Evolutionary conservation across 2,329 filamentous ascomycete species (phyloP), one percentile per base, ranked within the genome.

Genomic region (Penicillium freii): DNA sequence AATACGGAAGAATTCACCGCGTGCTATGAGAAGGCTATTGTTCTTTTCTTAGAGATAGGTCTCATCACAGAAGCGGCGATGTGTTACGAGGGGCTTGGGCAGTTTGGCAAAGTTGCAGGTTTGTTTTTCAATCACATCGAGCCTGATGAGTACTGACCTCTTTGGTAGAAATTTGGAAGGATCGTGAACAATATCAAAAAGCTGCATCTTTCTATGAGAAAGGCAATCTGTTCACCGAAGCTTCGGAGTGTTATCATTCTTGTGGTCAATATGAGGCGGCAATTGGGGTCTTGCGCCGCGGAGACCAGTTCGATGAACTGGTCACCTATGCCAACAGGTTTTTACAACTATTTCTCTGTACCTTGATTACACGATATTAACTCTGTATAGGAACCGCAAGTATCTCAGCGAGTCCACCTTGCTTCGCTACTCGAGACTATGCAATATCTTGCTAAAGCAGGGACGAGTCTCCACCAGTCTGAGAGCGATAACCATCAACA

Each of bases 391-490:
- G 15, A 58, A 61, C 23, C 50, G 46, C 7, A n/a, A 36, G 8
- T 48, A 50, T 10, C 54, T 63, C 2, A 50, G 40, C 11, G n/a
- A 42, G n/a, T 29, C 42, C 17, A 46, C 46, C 29, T 42, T 55
- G 4, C 25, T 46, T 23, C 51, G 62, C 13, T 62, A 64, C 40
- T 61, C 62, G 8, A 56, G 62, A 36, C 54, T 64, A 5, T 64
- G 62, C 56, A 64, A 64, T 34, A 64, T 64, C 23, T 39, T 64
- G 17, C 45, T 64, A 7, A 64, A 45, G 25, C 62, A 64, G 31
- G 58, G 60, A n/a, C 62, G 62, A 11, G 52, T 64, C n/a, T 64
- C 62, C 10, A 19, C 54, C 25, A 40, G 59, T 11, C 25, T 64
- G 56, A 52, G 58, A 17, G 54, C 13, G 6, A 47, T 51, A 33